Evolutionary conservation across 2,329 filamentous ascomycete species (phyloP).

Genomic region (Exophiala sideris): DNA sequence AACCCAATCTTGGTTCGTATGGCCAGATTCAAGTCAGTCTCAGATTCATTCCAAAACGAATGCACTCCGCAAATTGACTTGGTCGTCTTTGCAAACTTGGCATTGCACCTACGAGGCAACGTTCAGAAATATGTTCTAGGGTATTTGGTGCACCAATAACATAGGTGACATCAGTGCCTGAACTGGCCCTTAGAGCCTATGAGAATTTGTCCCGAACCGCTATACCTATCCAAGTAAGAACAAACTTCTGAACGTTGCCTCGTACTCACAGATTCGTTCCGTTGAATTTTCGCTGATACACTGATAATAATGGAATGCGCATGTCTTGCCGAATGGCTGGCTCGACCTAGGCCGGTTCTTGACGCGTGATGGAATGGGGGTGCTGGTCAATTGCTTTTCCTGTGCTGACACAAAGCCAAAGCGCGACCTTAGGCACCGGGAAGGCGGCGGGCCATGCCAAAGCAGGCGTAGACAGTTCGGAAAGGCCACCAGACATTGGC

Average conservation of each 20-base stretch:
- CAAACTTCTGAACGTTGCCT: too few species aligned
- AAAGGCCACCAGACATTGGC: neutral
- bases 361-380: slow-evolving; percentile 5
- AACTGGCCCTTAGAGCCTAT: too few species aligned
- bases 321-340: neutral
- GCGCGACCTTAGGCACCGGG: slow-evolving; percentile 14
- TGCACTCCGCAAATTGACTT: neutral
- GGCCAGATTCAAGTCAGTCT: neutral
- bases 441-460: slow-evolving; percentile 19
- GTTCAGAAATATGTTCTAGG: too few species aligned
- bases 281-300: too few species aligned
- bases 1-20: neutral
- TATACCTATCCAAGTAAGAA: too few species aligned
- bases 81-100: too few species aligned
- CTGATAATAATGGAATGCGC: neutral
- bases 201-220: too few species aligned
- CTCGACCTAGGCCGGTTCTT: neutral
- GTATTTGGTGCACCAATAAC: too few species aligned
- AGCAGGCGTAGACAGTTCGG: slow-evolving; percentile 9
- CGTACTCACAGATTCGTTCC: too few species aligned
- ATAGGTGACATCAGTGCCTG: too few species aligned
- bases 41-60: neutral
- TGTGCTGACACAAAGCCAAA: slow-evolving; percentile 19
- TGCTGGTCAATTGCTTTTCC: slow-evolving; percentile 5
- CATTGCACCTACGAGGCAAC: too few species aligned